phyloP scores from a whole-genome alignment of 768 basidiomycete species.

The Zangia roseola region DNA sequence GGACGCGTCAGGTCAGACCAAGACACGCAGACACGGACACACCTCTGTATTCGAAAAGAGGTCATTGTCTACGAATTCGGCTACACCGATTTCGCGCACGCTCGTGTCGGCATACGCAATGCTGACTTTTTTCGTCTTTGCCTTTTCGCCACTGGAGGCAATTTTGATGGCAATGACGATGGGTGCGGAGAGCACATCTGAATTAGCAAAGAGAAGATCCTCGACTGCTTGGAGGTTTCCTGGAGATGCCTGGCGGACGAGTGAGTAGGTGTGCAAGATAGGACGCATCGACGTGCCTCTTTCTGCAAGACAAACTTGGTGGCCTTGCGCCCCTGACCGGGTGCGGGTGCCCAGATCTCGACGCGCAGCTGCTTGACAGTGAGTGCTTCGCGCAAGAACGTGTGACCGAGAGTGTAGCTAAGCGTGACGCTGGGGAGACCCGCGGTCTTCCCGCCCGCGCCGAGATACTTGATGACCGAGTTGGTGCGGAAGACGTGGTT shows the following conservation, averaged over 20 bases:
- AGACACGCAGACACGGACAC: constrained; percentile 6
- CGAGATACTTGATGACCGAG: constrained; percentile 90
- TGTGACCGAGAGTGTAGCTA: constrained; percentile 72
- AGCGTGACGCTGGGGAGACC: constrained; percentile 79
- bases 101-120: constrained; percentile 92
- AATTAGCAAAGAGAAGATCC: constrained; percentile 80
- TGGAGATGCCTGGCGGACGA: constrained; percentile 59
- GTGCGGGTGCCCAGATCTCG: constrained; percentile 84
- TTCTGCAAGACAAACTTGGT: constrained; percentile 77
- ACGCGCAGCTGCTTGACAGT: constrained; percentile 88
- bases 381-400: constrained; percentile 83
- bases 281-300: constrained; percentile 48
- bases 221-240: constrained; percentile 73
- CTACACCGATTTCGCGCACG: constrained; percentile 78
- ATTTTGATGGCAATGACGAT: constrained; percentile 89
- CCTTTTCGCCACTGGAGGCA: constrained; percentile 49
- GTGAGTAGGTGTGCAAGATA: constrained; percentile 1
- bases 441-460: constrained; percentile 53
- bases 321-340: constrained; percentile 71
- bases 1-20: not conserved
- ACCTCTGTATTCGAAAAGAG: constrained; percentile 96
- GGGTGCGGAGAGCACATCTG: constrained; percentile 79
- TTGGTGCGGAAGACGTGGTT: constrained; percentile 82
- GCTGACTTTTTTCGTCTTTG: constrained; percentile 73
- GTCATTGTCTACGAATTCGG: constrained; percentile 93